Evolutionary conservation across 2,329 filamentous ascomycete species (phyloP).

Genomic region (Oidium heveae): DNA sequence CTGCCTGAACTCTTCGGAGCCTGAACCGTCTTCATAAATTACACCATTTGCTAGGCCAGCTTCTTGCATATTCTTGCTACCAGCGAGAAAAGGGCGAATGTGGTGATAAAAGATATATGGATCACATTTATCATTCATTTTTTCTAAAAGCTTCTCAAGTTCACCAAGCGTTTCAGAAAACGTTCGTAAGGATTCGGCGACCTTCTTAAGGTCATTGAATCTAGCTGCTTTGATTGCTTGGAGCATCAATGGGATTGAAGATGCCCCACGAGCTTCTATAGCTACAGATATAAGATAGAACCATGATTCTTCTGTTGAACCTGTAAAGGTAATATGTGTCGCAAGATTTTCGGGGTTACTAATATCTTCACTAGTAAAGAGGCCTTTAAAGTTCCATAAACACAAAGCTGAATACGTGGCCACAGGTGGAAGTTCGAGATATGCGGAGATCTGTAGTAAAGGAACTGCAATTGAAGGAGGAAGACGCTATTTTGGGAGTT

Average conservation of each 20-base stretch:
- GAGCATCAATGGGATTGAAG: slow-evolving; percentile 72
- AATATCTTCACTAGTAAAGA: slow-evolving; percentile 61
- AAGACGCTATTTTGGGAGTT: slow-evolving; percentile 21
- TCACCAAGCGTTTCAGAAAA: slow-evolving; percentile 81
- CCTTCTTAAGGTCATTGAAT: slow-evolving; percentile 38
- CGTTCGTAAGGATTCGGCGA: slow-evolving; percentile 49
- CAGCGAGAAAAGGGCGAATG: slow-evolving; percentile 85
- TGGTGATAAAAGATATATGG: slow-evolving; percentile 87
- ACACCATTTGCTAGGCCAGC: slow-evolving; percentile 75
- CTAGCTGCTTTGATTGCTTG: slow-evolving; percentile 62
- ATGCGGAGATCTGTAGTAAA: slow-evolving; percentile 48
- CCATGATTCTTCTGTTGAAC: slow-evolving; percentile 91
- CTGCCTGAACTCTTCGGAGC: slow-evolving; percentile 43
- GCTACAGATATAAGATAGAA: slow-evolving; percentile 92
- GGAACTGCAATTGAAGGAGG: slow-evolving; percentile 67
- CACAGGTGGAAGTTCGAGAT: slow-evolving; percentile 70
- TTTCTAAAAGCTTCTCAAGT: slow-evolving; percentile 48
- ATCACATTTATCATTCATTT: slow-evolving; percentile 91
- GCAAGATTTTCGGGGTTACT: slow-evolving; percentile 72
- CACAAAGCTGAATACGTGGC: slow-evolving; percentile 82
- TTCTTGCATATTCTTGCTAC: slow-evolving; percentile 93
- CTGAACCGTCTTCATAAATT: slow-evolving; percentile 60
- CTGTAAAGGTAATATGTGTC: slow-evolving; percentile 75
- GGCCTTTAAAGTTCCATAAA: slow-evolving; percentile 89
- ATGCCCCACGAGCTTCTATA: slow-evolving; percentile 76